phyloP scores from a whole-genome alignment of 495 filamentous ascomycete species.

The Aspergillus leporis region DNA sequence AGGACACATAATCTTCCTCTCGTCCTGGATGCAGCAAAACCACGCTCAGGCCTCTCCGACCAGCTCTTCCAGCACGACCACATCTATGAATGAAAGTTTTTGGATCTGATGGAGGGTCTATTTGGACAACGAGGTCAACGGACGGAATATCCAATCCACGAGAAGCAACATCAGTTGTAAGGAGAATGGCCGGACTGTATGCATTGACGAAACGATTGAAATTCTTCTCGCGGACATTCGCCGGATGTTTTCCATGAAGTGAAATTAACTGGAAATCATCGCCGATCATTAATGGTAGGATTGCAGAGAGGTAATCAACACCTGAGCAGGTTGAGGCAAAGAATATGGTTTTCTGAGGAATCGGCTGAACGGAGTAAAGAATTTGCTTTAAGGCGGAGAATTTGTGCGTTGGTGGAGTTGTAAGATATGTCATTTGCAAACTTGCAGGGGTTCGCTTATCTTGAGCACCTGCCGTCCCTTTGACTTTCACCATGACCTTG shows the following conservation, averaged over 20 bases:
- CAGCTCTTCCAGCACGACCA: conserved; percentile 88
- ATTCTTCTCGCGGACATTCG: conserved; percentile 77
- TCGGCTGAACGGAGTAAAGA: conserved; percentile 64
- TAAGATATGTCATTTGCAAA: conserved; percentile 87
- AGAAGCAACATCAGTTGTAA: conserved; percentile 85
- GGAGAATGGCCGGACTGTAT: conserved; percentile 67
- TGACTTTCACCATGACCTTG: conserved; percentile 89
- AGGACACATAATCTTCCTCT: conserved; percentile 87
- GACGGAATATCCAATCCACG: conserved; percentile 92
- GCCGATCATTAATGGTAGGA: conserved; percentile 67
- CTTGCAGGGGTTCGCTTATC: conserved; percentile 87
- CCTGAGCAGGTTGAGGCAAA: conserved; percentile 93
- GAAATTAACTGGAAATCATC: conserved; percentile 66
- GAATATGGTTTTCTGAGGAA: conserved; percentile 81
- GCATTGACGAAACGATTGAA: conserved; percentile 74
- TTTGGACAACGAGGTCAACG: conserved; percentile 89
- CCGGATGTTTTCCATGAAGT: conserved; percentile 85
- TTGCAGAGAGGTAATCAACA: conserved; percentile 87
- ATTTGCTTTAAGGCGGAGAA: conserved; percentile 71
- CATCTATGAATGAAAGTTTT: conserved; percentile 95
- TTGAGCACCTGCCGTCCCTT: conserved; percentile 67
- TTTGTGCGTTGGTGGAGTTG: conserved; percentile 73
- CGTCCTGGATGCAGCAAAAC: conserved; percentile 78
- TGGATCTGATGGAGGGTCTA: conserved; percentile 88
- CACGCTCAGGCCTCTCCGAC: conserved; percentile 80